Evolutionary conservation across 176 grass and related monocot species (phyloP).

Genomic region (Juncus effusus): DNA sequence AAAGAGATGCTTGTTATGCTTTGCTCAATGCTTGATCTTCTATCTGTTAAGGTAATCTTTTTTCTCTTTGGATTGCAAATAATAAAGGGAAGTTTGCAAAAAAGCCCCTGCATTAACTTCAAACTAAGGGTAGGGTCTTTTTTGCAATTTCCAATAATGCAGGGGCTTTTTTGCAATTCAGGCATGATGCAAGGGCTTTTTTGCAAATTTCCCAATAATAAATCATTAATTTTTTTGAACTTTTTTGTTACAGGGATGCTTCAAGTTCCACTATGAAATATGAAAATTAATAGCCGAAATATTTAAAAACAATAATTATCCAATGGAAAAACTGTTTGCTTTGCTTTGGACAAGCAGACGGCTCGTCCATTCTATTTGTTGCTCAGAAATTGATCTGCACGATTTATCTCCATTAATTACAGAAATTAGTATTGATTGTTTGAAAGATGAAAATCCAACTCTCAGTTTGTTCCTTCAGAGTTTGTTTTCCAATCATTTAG

Average conservation of each 20-base stretch:
- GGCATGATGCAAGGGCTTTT: too few relatives aligned
- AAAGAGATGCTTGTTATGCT: constrained; percentile 49
- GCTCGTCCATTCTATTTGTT: constrained; percentile 69
- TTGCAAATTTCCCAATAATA: too few relatives aligned
- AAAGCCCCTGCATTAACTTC: too few relatives aligned
- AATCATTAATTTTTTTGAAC: constrained; percentile 4
- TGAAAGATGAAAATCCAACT: constrained; percentile 40
- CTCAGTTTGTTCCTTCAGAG: too few relatives aligned
- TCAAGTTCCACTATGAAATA: constrained; percentile 64
- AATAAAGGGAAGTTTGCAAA: too few relatives aligned
- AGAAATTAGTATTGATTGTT: constrained; percentile 65
- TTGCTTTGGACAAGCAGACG: constrained; percentile 11
- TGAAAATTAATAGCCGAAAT: constrained; percentile 58
- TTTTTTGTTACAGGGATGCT: constrained; percentile 48
- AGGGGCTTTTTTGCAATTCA: too few relatives aligned
- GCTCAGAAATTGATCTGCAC: constrained; percentile 46
- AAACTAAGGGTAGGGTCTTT: too few relatives aligned
- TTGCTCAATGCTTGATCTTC: constrained; percentile 76
- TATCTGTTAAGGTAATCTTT: constrained; percentile 58
- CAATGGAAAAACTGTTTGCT: constrained; percentile 51
- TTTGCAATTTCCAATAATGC: too few relatives aligned
- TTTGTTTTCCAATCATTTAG: constrained; percentile 43
- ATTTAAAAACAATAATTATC: constrained; percentile 49
- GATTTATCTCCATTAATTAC: constrained; percentile 50
- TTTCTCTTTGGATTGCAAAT: too few relatives aligned